A percentile compares a stretch with the other conserved stretches of the same genome.
phyloP scores from a whole-genome alignment of 2,329 filamentous ascomycete species.

The Pseudohalonectria lignicola region DNA sequence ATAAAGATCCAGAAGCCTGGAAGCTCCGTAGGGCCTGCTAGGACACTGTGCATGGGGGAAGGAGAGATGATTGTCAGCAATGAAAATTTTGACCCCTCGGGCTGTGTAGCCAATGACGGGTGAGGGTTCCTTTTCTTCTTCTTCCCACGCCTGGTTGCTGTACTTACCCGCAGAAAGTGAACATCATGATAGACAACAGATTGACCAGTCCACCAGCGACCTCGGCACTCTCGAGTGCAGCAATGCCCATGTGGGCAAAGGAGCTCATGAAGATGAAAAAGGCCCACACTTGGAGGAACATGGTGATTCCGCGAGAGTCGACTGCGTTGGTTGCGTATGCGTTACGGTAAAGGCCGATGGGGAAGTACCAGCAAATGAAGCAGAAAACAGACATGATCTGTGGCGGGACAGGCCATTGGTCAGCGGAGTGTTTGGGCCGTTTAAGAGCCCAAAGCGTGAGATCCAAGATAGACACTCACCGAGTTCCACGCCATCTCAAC shows the following conservation, averaged over 20 bases:
- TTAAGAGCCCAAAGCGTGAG: too few relatives aligned
- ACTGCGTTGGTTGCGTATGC: slow-evolving; percentile 50
- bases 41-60: slow-evolving; percentile 24
- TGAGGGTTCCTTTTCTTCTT: neutral
- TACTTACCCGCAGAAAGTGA: slow-evolving; percentile 53
- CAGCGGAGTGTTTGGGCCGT: too few relatives aligned
- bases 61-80: neutral
- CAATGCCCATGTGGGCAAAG: slow-evolving; percentile 65
- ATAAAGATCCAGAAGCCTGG: slow-evolving; percentile 74
- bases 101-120: too few relatives aligned
- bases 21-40: slow-evolving; percentile 45
- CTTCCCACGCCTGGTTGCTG: too few relatives aligned
- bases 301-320: slow-evolving; percentile 60
- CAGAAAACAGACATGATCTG: slow-evolving; percentile 51
- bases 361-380: slow-evolving; percentile 70
- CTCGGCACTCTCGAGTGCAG: slow-evolving; percentile 56
- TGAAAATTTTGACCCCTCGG: neutral
- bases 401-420: neutral
- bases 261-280: slow-evolving; percentile 63
- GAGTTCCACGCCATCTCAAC: slow-evolving; percentile 83
- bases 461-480: slow-evolving; percentile 46
- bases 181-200: slow-evolving; percentile 44
- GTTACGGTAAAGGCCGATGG: slow-evolving; percentile 65
- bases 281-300: slow-evolving; percentile 73
- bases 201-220: slow-evolving; percentile 55